A percentile compares a stretch with the other conserved stretches of the same genome.
phyloP scores from a whole-genome alignment of 495 filamentous ascomycete species.

The Daldinia grandis region DNA sequence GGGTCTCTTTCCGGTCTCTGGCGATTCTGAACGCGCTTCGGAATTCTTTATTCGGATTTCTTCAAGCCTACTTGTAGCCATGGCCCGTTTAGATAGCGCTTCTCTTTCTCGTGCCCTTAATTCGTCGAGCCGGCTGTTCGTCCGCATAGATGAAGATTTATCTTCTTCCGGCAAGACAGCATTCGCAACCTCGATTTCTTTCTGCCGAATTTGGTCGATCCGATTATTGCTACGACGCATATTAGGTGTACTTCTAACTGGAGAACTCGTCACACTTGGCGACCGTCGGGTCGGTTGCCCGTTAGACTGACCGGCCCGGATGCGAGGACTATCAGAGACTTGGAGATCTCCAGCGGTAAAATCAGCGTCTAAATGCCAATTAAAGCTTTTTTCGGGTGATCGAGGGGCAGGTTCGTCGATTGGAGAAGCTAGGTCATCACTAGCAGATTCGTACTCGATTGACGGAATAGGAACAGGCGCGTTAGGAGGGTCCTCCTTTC shows the following conservation, averaged over 20 bases:
- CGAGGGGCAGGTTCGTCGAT: conserved; percentile 49
- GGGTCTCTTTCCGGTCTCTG: conserved; percentile 27
- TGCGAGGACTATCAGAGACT: conserved; percentile 67
- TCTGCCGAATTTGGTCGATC: conserved; percentile 52
- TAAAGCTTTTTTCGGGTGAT: conserved; percentile 59
- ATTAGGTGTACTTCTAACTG: conserved; percentile 11
- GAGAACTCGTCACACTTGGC: conserved; percentile 21
- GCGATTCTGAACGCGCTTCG: conserved; percentile 47
- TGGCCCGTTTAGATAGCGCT: conserved; percentile 63
- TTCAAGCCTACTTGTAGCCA: conserved; percentile 66
- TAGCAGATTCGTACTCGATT: conserved; percentile 54
- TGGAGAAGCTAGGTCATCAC: conserved; percentile 46
- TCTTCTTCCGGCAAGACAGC: conserved; percentile 36
- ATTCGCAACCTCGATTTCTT: conserved; percentile 49
- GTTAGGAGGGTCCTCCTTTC: conserved; percentile 23
- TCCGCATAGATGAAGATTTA: conserved; percentile 29
- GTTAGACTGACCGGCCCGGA: conserved; percentile 40
- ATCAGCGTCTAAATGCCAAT: conserved; percentile 67
- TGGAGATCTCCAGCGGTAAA: conserved; percentile 71
- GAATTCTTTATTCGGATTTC: conserved; percentile 65
- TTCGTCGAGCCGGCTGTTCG: conserved; percentile 60
- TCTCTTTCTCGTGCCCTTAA: conserved; percentile 67
- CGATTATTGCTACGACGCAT: conserved; percentile 47
- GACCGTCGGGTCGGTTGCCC: conserved; percentile 4
- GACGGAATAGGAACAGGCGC: conserved; percentile 56